Percentiles rank a stretch among this genome's conserved stretches.
Conservation (phyloP, 2,329 filamentous ascomycete species). For the Botrytis porri region DNA sequence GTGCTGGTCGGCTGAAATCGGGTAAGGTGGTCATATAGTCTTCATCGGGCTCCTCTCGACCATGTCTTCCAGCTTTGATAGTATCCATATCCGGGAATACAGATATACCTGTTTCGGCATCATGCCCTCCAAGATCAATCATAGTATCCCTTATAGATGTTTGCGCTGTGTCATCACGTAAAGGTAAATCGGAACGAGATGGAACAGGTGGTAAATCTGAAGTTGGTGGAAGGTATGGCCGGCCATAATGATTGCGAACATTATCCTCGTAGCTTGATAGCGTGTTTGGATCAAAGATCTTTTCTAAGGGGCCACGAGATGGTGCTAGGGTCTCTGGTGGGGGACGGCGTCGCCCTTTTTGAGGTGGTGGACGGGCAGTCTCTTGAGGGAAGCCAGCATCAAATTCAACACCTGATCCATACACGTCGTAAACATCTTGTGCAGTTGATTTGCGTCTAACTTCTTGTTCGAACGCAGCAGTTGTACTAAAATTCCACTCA, state of each 20-base stretch:
- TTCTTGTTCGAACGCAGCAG: slow-evolving; percentile 60
- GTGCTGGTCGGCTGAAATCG: slow-evolving; percentile 49
- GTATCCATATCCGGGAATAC: slow-evolving; percentile 61
- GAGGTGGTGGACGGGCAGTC: slow-evolving; percentile 45
- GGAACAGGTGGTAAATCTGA: slow-evolving; percentile 10
- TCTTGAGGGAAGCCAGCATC: slow-evolving; percentile 40
- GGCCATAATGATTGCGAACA: slow-evolving; percentile 58
- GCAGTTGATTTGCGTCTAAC: slow-evolving; percentile 51
- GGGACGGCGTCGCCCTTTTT: slow-evolving; percentile 50
- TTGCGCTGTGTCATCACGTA: slow-evolving; percentile 54
- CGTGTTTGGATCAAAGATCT: slow-evolving; percentile 64
- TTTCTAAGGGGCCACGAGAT: slow-evolving; percentile 56
- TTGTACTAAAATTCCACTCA: slow-evolving; percentile 68
- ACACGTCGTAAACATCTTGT: slow-evolving; percentile 59
- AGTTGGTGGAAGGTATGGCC: slow-evolving; percentile 33
- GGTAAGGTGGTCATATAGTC: slow-evolving; percentile 29
- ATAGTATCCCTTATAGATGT: slow-evolving; percentile 57
- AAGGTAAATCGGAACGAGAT: slow-evolving; percentile 53
- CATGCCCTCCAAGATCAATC: slow-evolving; percentile 61
- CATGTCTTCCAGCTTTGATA: slow-evolving; percentile 42
- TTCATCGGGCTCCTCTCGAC: slow-evolving; percentile 28
- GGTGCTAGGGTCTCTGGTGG: slow-evolving; percentile 58
- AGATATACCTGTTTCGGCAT: slow-evolving; percentile 54
- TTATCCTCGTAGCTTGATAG: slow-evolving; percentile 64
- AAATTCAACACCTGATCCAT: slow-evolving; percentile 58